Conservation (phyloP, 1,284 basidiomycete species). For the Exsudoporus floridanus region DNA sequence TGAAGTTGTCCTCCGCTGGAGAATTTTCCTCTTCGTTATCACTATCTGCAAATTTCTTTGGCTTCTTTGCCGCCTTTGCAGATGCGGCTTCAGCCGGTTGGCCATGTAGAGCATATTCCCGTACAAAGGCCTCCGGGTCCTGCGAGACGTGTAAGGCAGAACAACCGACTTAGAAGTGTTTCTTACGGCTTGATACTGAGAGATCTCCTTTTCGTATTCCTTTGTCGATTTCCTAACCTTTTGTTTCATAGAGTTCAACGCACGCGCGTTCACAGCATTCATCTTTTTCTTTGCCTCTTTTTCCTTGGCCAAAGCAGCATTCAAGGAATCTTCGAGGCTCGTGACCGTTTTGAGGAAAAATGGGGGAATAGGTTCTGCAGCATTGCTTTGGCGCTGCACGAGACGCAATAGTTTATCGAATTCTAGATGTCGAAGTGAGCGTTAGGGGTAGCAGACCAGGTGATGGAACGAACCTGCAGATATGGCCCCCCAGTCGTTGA, state of each 20-base stretch:
- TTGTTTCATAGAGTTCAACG: conserved; percentile 95
- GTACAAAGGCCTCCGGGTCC: conserved; percentile 89
- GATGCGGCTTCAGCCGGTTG: conserved; percentile 50
- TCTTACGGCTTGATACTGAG: conserved; percentile 77
- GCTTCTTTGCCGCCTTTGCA: conserved; percentile 44
- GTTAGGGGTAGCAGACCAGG: background rate
- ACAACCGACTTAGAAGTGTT: background rate
- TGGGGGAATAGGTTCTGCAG: conserved; percentile 85
- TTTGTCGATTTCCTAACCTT: conserved; percentile 91
- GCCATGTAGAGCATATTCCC: conserved; percentile 60
- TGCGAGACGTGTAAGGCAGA: conserved; percentile 34
- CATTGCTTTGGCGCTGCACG: conserved; percentile 85
- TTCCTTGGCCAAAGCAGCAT: conserved; percentile 75
- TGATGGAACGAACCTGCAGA: conserved; percentile 62
- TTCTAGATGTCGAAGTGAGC: conserved; percentile 52
- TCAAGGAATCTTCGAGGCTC: conserved; percentile 78
- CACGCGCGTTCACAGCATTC: conserved; percentile 93
- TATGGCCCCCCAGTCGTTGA: conserved; percentile 95
- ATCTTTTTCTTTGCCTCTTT: conserved; percentile 96
- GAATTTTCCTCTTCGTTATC: conserved; percentile 46
- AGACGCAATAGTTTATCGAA: conserved; percentile 95
- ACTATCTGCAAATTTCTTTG: conserved; percentile 37
- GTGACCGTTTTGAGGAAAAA: conserved; percentile 82
- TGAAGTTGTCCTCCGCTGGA: conserved; percentile 70
- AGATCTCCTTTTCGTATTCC: conserved; percentile 84